Base-by-base conservation (phyloP, 768 basidiomycete genomes). In the Agrocybe praecox region DNA sequence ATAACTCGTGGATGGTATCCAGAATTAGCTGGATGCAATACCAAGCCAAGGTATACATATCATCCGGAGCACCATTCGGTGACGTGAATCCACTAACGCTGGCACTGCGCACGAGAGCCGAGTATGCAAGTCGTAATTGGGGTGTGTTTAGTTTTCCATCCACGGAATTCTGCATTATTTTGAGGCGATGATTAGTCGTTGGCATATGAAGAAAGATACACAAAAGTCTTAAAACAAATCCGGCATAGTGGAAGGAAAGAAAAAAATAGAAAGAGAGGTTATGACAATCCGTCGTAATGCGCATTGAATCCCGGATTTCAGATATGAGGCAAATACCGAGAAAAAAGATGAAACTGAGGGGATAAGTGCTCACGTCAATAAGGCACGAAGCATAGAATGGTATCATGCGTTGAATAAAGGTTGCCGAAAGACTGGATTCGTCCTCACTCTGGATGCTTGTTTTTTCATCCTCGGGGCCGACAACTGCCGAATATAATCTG, bases 351-450 rank as follows among this genome's bases (percentile, higher is more conserved):
- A 12, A 32, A 36, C 43, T 51, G 42, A 58, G 48, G 34, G 46
- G 57, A 11, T 42, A 19, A 17, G 43, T 2, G 58, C 76, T 65
- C 57, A 91, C 93, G 72, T 89, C 82, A 43, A 94, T 80, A 17
- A 96, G 74, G 66, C 86, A 87, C 34, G 74, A 70, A 1, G 83
- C 78, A 69, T 96, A 96, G 65, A 88, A 91, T 0, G 90, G 90
- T 1, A 91, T 79, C 63, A 93, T 75, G 52, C 75, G 78, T 57
- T 80, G 81, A 2, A 78, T 76, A 57, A 86, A 83, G 12, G 67
- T 65, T 14, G 68, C 62, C 36, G 74, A 70, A 33, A 69, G 58
- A 32, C 42, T 55, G 23, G 53, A 34, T 42, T 62, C 36, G 14
- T 40, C 62, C 51, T 58, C 55, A 49, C 34, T 40, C 17, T 19